Evolutionary conservation across 345 rosid species (phyloP).

Genomic region (Gossypium raimondii): DNA sequence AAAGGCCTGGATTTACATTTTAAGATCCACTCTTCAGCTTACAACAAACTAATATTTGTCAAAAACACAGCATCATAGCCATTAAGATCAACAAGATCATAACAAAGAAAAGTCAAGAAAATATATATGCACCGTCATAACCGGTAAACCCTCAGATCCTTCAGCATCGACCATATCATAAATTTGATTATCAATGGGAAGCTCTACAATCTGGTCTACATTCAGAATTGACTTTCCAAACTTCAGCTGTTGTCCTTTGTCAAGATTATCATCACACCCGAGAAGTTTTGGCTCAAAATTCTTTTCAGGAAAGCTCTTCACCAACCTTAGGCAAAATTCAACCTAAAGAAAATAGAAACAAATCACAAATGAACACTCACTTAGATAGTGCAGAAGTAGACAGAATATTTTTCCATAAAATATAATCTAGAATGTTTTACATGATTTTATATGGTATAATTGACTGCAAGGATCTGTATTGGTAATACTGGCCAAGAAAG

Average conservation of each 20-base stretch:
- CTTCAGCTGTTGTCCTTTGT: slow-evolving; percentile 42
- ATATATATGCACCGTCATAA: slow-evolving; percentile 57
- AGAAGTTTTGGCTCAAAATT: slow-evolving; percentile 34
- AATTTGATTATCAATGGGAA: slow-evolving; percentile 76
- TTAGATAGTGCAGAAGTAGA: neutral
- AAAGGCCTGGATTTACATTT: neutral
- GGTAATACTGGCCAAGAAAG: slow-evolving; percentile 4
- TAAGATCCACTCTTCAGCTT: neutral
- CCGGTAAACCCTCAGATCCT: slow-evolving; percentile 63
- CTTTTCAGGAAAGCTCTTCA: slow-evolving; percentile 41
- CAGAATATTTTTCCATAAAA: slow-evolving; percentile 1
- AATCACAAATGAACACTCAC: slow-evolving; percentile 3
- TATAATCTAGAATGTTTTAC: slow-evolving; percentile 1
- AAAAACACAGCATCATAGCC: neutral
- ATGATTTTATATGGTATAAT: neutral
- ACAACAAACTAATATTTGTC: neutral
- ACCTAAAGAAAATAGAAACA: slow-evolving; percentile 43
- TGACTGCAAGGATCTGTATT: neutral
- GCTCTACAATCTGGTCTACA: slow-evolving; percentile 73
- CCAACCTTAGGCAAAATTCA: slow-evolving; percentile 58
- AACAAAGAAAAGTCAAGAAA: neutral
- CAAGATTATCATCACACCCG: slow-evolving; percentile 31
- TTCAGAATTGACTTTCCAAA: slow-evolving; percentile 62
- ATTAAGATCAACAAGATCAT: neutral
- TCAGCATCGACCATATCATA: slow-evolving; percentile 80